Conservation (phyloP, 2,329 filamentous ascomycete genomes). For the Fusarium falciforme region DNA sequence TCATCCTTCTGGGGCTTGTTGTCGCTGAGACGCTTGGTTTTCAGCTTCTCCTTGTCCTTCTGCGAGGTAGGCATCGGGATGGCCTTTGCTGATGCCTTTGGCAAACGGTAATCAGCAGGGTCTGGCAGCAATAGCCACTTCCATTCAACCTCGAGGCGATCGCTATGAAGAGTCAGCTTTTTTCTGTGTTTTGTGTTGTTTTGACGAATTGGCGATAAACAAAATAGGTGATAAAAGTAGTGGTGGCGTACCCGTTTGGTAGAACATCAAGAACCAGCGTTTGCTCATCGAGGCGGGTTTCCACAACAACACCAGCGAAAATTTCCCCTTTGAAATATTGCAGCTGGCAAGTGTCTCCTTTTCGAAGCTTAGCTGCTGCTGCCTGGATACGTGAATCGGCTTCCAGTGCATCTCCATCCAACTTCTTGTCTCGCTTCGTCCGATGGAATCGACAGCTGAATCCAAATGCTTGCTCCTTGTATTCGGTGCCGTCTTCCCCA, state of each 20-base stretch:
- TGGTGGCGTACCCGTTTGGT: conserved; percentile 77
- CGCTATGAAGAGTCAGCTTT: conserved; percentile 64
- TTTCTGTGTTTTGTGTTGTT: background rate
- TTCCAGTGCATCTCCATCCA: conserved; percentile 76
- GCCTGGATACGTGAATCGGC: conserved; percentile 74
- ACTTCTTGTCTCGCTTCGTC: conserved; percentile 83
- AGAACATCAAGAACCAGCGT: conserved; percentile 84
- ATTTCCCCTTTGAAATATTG: conserved; percentile 88
- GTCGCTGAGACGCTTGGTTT: conserved; percentile 71
- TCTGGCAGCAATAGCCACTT: conserved; percentile 84
- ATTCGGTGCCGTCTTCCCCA: conserved; percentile 90
- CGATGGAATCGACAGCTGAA: conserved; percentile 96
- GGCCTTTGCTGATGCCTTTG: conserved; percentile 79
- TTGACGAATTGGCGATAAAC: background rate
- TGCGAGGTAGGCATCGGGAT: conserved; percentile 75
- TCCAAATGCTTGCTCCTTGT: conserved; percentile 90
- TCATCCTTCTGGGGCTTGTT: conserved; percentile 74
- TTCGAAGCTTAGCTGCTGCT: conserved; percentile 74
- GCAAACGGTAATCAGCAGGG: conserved; percentile 75
- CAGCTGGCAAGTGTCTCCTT: conserved; percentile 85
- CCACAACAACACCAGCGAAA: conserved; percentile 87
- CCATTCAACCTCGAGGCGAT: conserved; percentile 83
- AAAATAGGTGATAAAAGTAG: background rate
- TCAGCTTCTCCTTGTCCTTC: conserved; percentile 74
- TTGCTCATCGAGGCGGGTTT: conserved; percentile 82